Base-by-base conservation (phyloP, 1,139 yeast genomes). In the Taiozyma sp. region DNA sequence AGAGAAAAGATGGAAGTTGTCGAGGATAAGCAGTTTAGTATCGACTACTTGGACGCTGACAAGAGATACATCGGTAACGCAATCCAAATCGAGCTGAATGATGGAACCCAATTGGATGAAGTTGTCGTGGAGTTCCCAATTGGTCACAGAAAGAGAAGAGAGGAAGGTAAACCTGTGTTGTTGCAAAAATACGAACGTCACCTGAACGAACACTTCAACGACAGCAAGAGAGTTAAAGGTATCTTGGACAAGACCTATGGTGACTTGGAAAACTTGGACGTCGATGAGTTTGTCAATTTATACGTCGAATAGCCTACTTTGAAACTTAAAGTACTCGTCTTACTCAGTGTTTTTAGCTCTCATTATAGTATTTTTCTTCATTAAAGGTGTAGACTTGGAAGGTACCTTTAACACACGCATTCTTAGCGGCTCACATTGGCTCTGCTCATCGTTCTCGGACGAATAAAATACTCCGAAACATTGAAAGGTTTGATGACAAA, bases 1-100 rank as follows among this genome's bases (percentile, higher is more conserved):
- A 75, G 84, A 57, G 70, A 65, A 34, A 80, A 79, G 68, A 79
- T 80, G 81, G 67, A 67, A 53, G 78, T 83, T 62, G 76, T 71
- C 30, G 80, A 76, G 58, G 81, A 79, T 56, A 55, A 64, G 44
- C 66, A 73, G 50, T 79, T 74, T 67, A 68, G 80, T 30, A 59
- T 62, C 39, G 83, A 79, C 59, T 79, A 79, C 63, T 80, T 76
- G 57, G 80, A 76, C 47, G 83, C 84, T 45, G 72, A 69, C 22
- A 79, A 79, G 70, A 73, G 84, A 60, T 76, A 71, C 56, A 79
- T 79, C 58, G 82, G 83, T 46, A 79, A 79, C 57, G 80, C 83
- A 6, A 58, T 79, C 45, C 67, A 68, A 53, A 68, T 78, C 53
- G 77, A 77, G 49, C 66, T 79, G 51, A 74, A 77, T 44, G 83